Evolutionary conservation across 768 basidiomycete species (phyloP).

Genomic region (Boletellus emodensis): DNA sequence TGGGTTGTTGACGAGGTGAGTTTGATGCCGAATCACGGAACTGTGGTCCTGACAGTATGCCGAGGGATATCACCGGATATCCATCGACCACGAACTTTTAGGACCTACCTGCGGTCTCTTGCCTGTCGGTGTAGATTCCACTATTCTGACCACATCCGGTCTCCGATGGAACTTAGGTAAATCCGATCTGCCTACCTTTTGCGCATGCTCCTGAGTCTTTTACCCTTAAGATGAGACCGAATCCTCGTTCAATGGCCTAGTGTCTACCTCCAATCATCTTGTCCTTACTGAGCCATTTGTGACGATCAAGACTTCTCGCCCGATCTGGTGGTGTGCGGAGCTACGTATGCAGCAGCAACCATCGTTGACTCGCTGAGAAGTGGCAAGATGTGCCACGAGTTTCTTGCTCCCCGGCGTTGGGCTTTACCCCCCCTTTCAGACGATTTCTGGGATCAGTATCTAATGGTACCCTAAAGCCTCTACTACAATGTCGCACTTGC

Average conservation of each 20-base stretch:
- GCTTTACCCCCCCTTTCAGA: too few relatives aligned
- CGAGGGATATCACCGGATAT: constrained; percentile 81
- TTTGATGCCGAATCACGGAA: neutral
- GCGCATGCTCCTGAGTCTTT: neutral
- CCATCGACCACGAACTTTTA: constrained; percentile 65
- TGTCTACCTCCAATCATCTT: constrained; percentile 95
- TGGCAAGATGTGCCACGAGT: neutral
- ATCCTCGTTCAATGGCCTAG: constrained; percentile 78
- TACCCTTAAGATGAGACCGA: constrained; percentile 44
- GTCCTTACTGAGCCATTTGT: constrained; percentile 61
- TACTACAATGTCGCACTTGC: too few relatives aligned
- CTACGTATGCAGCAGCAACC: constrained; percentile 29
- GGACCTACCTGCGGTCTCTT: constrained; percentile 94
- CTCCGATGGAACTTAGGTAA: constrained; percentile 86
- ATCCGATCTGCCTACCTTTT: constrained; percentile 17
- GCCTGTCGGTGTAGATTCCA: constrained; percentile 78
- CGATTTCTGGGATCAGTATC: too few relatives aligned
- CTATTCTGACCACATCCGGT: constrained; percentile 77
- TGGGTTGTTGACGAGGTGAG: constrained; percentile 82
- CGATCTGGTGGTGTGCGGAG: constrained; percentile 91
- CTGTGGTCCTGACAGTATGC: neutral
- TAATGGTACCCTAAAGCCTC: too few relatives aligned
- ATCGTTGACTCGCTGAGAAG: neutral
- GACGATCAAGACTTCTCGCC: constrained; percentile 69
- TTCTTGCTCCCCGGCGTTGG: too few relatives aligned